Conservation (phyloP, 257 asterid genomes). For the Ophiorrhiza pumila region DNA sequence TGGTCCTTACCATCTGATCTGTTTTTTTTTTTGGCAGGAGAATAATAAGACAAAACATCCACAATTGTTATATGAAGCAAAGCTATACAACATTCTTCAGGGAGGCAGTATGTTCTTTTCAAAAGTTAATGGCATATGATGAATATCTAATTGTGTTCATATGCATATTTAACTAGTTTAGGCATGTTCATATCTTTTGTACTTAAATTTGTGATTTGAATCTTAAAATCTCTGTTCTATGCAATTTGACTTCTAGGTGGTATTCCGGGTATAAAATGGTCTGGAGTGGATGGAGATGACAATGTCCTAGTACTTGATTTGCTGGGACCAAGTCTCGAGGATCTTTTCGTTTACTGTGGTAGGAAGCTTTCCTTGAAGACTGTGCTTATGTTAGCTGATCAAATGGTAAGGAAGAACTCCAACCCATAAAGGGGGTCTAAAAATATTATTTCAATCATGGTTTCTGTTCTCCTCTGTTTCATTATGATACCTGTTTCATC, state of each 20-base stretch:
- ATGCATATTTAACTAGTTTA: not conserved
- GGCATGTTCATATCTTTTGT: not conserved
- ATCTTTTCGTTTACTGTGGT: slow-evolving; percentile 89
- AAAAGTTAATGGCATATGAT: not conserved
- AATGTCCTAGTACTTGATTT: slow-evolving; percentile 84
- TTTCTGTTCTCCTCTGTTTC: not conserved
- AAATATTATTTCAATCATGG: not conserved
- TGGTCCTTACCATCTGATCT: not conserved
- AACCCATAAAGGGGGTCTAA: not conserved
- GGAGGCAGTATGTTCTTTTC: slow-evolving; percentile 79
- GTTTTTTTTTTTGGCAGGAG: slow-evolving; percentile 52
- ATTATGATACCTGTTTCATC: not conserved
- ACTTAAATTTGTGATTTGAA: not conserved
- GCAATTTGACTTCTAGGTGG: slow-evolving; percentile 54
- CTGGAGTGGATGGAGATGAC: slow-evolving; percentile 90
- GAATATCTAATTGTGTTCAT: not conserved
- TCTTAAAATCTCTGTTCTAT: slow-evolving; percentile 9
- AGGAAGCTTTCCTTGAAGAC: slow-evolving; percentile 88
- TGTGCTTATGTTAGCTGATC: slow-evolving; percentile 90
- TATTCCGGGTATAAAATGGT: slow-evolving; percentile 82
- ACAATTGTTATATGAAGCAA: slow-evolving; percentile 90
- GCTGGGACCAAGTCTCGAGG: slow-evolving; percentile 94
- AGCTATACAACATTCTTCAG: slow-evolving; percentile 80
- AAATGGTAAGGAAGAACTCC: slow-evolving; percentile 57
- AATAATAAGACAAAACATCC: slow-evolving; percentile 90